phyloP scores from a whole-genome alignment of 75 land plant species.

The Pinus tabuliformis region DNA sequence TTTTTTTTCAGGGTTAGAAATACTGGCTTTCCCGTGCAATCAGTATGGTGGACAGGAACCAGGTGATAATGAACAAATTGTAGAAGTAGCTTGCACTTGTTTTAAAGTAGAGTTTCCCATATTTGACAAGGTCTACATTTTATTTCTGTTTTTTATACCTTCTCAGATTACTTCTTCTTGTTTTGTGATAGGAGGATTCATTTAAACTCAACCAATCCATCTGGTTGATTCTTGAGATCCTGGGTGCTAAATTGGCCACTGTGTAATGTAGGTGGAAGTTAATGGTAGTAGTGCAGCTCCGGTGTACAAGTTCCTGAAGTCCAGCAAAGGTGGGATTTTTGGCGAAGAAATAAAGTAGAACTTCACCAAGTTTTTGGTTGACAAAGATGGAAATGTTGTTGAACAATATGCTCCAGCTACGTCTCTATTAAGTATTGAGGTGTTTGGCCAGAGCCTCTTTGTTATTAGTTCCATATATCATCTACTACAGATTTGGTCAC shows the following conservation, averaged over 20 bases:
- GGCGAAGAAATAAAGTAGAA: constrained; percentile 88
- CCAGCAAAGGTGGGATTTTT: constrained; percentile 68
- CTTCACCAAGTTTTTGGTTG: constrained; percentile 80
- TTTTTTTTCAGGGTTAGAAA: constrained; percentile 44
- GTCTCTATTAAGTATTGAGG: constrained; percentile 71
- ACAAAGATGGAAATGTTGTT: constrained; percentile 77
- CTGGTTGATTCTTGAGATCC: neutral
- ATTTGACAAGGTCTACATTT: constrained; percentile 70
- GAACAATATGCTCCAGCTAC: constrained; percentile 89
- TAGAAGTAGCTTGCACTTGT: constrained; percentile 72
- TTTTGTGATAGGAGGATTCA: neutral
- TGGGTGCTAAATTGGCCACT: neutral
- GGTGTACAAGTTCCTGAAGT: constrained; percentile 72
- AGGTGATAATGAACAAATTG: constrained; percentile 75
- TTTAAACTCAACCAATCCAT: neutral
- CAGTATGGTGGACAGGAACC: constrained; percentile 90
- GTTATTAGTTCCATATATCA: neutral
- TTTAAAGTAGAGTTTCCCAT: constrained; percentile 89
- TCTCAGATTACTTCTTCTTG: neutral
- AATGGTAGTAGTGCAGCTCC: constrained; percentile 78
- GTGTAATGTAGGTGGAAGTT: constrained; percentile 63
- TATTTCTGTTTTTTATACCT: neutral
- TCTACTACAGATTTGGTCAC: neutral
- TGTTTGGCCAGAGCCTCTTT: neutral
- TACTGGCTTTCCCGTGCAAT: constrained; percentile 91